Base-by-base conservation (phyloP, 1,284 basidiomycete genomes). In the Tylopilus sp. region DNA sequence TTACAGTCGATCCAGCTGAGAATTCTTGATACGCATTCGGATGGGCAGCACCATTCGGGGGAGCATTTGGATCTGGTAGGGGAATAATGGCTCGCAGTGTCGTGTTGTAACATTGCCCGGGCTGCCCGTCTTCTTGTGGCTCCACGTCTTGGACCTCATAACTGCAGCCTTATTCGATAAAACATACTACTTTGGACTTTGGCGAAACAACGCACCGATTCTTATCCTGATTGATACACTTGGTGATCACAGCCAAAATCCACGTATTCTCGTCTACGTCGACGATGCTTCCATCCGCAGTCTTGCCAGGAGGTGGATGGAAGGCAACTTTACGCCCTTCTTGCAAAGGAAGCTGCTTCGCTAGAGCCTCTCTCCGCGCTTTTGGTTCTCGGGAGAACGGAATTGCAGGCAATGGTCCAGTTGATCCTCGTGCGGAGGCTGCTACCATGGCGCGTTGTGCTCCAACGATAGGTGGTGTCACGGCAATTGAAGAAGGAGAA, bases 61-160 rank as follows among this genome's bases (percentile, higher is more conserved):
- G 70, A 1, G 83, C 82, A 40, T 69, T 74, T 10, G 81, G 81
- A 62, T 91, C 87, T 7, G 88, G 88, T 18, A 91, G 71, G 1
- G 88, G 88, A 51, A 91, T 84, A 37, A 91, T 82, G 18, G 81
- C 75, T 45, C 77, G 76, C 20, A 85, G 69, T 7, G 78, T 83
- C 6, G 88, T 83, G 47, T 78, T 81, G 59, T 87, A 91, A 53
- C 73, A 75, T 82, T 77, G 71, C 63, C 84, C 83, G 18, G 85
- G 82, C 53, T 82, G 76, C 12, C 84, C 85, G 46, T 85, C 83
- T 60, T 88, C 85, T 65, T 86, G 83, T 26, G 83, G 82, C 57
- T 91, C 88, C 44, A 79, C 81, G 63, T 91, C 88, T 65, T 88
- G 84, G 0, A 91, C 88, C 67, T 88, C 85, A 58, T 90, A 91